A percentile compares a stretch with the other conserved stretches of the same genome.
phyloP scores from a whole-genome alignment of 208 protist genomes.

The Acanthamoeba sp. region DNA sequence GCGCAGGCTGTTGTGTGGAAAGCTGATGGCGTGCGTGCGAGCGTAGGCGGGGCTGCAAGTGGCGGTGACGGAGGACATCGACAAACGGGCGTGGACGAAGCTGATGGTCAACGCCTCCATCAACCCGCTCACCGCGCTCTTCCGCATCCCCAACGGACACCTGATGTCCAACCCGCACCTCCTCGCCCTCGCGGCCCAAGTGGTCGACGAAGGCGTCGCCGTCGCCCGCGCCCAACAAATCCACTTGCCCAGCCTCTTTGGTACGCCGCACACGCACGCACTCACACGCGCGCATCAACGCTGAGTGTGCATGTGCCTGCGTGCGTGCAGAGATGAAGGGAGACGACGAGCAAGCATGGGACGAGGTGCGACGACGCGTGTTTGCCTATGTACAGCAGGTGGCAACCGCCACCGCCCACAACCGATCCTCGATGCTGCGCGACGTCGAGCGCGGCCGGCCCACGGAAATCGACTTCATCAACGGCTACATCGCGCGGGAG shows the following conservation, averaged over 20 bases:
- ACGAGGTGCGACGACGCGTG: background rate
- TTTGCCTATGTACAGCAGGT: constrained; percentile 15
- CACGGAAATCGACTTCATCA: constrained; percentile 39
- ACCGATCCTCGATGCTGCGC: constrained; percentile 16
- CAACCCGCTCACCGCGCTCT: constrained; percentile 44
- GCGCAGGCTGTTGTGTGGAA: too few relatives aligned
- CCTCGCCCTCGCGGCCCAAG: background rate
- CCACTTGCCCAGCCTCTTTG: background rate
- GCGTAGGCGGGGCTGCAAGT: background rate
- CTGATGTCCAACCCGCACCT: constrained; percentile 28
- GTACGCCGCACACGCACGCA: background rate
- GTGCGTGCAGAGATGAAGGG: background rate
- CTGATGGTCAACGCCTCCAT: constrained; percentile 37
- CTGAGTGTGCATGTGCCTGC: too few relatives aligned
- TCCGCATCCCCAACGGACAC: background rate
- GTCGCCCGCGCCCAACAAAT: background rate
- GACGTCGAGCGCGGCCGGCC: background rate
- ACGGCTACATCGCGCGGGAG: constrained; percentile 12
- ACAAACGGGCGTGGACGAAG: constrained; percentile 7
- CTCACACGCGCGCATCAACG: background rate
- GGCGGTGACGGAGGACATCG: background rate
- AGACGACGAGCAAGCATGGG: background rate
- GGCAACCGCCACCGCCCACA: background rate
- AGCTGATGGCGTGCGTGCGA: background rate
- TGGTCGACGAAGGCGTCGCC: background rate